Base-by-base conservation (phyloP, 345 rosid genomes). In the Populus davidiana region DNA sequence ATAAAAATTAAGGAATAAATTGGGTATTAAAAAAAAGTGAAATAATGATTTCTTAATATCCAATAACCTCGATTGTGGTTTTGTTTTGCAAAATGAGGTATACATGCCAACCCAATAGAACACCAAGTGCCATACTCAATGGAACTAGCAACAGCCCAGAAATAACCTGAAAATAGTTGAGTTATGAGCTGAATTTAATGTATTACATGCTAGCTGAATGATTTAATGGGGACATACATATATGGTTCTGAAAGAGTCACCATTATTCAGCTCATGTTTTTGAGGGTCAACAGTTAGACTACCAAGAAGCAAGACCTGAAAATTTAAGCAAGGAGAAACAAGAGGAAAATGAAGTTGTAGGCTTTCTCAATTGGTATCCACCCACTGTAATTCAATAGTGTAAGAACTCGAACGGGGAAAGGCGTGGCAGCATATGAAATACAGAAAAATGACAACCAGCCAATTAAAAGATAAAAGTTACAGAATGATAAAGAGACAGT, bases 71-170 rank as follows among this genome's bases (percentile, higher is more conserved):
- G 25, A 94, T 92, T 41, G 97, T 92, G 12, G 97, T 94, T 86
- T 94, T 94, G 88, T 94, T 94, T 69, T 91, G 91, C 84, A 90
- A 83, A 80, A 88, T 81, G 68, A 94, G 98, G 83, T 88, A 92
- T 77, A 94, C 82, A 82, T 92, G 97, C 98, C 97, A 92, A 81
- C 92, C 93, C 69, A 94, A 86, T 65, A 94, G 94, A 84, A 91
- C 87, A 35, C 91, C 79, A 73, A 94, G 84, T 8, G 93, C 93
- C 6, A 87, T 38, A 76, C 86, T 90, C 56, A 92, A 47, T 59
- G 97, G 94, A 72, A 90, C 84, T 17, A 94, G 86, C 86, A 94
- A 81, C 80, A 92, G 80, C 50, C 86, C 89, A 67, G 93, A 91
- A 75, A 94, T 76, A 72, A 94, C 91, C 98, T 94, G 93, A 56